Percentiles rank a stretch among this genome's conserved stretches.
Conservation (phyloP, 2,329 filamentous ascomycete genomes). For the Nannizziopsis arthrosporioides region DNA sequence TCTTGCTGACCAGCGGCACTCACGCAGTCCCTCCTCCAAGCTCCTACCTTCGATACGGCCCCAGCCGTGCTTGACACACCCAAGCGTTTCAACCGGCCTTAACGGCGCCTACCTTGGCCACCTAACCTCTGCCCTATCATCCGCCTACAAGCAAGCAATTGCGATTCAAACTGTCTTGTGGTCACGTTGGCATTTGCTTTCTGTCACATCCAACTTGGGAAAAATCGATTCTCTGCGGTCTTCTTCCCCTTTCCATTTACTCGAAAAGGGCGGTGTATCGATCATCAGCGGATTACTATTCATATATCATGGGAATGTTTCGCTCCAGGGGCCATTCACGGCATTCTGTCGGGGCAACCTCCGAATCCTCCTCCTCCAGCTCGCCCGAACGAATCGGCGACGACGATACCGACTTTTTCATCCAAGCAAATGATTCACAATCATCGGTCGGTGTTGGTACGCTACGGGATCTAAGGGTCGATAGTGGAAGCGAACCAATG, state of each 20-base stretch:
- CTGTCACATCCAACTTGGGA: too few relatives aligned
- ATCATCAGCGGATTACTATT: not conserved
- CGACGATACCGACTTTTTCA: conserved; percentile 89
- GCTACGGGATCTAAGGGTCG: conserved; percentile 60
- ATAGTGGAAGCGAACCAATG: conserved; percentile 34
- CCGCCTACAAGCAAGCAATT: not conserved
- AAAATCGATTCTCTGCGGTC: too few relatives aligned
- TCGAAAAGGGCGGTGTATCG: too few relatives aligned
- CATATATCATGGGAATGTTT: conserved; percentile 21
- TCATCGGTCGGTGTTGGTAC: conserved; percentile 78
- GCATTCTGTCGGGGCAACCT: conserved; percentile 30
- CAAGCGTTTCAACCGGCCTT: not conserved
- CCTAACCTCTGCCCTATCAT: not conserved
- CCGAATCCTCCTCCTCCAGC: conserved; percentile 29
- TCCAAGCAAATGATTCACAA: conserved; percentile 74
- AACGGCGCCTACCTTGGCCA: conserved; percentile 7
- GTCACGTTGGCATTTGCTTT: too few relatives aligned
- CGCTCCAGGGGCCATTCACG: conserved; percentile 29
- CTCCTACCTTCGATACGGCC: conserved; percentile 2
- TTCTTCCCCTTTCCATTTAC: too few relatives aligned
- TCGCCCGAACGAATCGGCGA: conserved; percentile 45
- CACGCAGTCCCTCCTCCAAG: not conserved
- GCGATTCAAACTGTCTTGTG: not conserved
- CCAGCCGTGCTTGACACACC: conserved; percentile 10
- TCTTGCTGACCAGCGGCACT: too few relatives aligned